Base-by-base conservation (phyloP, 768 basidiomycete species). In the Boletus huronensis region DNA sequence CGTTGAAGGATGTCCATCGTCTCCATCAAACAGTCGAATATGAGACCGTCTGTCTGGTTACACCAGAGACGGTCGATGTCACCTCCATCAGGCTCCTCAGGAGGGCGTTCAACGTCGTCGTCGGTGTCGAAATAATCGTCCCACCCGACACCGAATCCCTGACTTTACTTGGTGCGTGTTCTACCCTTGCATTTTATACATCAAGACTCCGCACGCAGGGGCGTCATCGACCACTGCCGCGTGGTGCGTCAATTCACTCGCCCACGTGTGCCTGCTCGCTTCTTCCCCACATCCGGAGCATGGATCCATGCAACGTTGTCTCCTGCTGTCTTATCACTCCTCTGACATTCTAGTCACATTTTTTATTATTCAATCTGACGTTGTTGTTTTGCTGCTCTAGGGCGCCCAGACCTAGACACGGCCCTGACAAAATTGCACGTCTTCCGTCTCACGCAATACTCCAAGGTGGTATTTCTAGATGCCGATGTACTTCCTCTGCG, bases 381-480 rank as follows among this genome's bases (percentile, higher is more conserved):
- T 45, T 44, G 11, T 29, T 52, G 17, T 57, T 59, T 29, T 58
- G 46, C 52, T 51, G 31, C 46, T 48, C 41, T 70, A 98, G 96
- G 97, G 65, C 94, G 97, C 55, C 91, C 85, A 26, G 96, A 99
- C 76, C 85, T 99, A 55, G 82, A 85, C 67, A 85, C 90, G 57
- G 93, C 95, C 72, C 83, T 98, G 73, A 98, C 97, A 55, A 99
- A 99, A 73, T 77, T 99, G 53, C 97, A 99, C 72, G 80, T 90
- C 60, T 98, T 98, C 69, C 93, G 97, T 57, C 84, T 99, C 58
- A 83, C 81, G 16, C 88, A 90, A 67, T 97, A 87, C 71, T 73
- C 81, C 52, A 94, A 93, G 71, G 76, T 95, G 65, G 82, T 96
- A 63, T 95, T 93, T 72, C 84, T 97, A 55, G 93, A 96, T 71